Base-by-base conservation (phyloP, 441 rosid genomes). In the Geranium incanum region DNA sequence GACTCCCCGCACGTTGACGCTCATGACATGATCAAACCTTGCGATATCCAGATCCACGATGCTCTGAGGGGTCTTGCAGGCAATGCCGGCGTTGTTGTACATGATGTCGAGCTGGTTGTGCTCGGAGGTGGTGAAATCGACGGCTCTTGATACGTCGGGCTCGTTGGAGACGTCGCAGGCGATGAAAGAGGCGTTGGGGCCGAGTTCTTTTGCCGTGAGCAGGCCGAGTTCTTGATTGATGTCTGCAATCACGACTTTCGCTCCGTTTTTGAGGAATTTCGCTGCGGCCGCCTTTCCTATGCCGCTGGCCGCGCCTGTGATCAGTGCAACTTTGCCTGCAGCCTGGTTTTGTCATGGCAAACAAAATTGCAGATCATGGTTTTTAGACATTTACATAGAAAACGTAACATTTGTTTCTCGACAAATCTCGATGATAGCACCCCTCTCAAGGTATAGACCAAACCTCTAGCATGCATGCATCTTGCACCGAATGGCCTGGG, bases 231-330 rank as follows among this genome's bases (percentile, higher is more conserved):
- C 77, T 0, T 72, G 83, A 74, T 87, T 86, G 71, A 89, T 77
- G 78, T 93, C 97, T 50, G 96, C 95, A 57, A 93, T 80, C 69
- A 93, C 74, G 23, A 93, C 98, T 77, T 80, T 89, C 71, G 97
- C 95, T 52, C 98, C 98, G 64, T 89, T 81, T 59, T 77, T 69
- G 74, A 89, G 76, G 77, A 93, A 93, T 57, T 80, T 85, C n/a
- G 78, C 72, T 4, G 98, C 90, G 2, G 98, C 80, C 28, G 86
- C 96, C 81, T 84, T 88, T 19, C 98, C 98, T 39, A 93, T 85
- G 59, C 97, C 98, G 71, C 86, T 86, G 39, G 97, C 98, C 74
- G 89, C 97, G 75, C 98, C 98, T 8, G 98, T 93, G 67, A 93
- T 87, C 36, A 91, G 72, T 0, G 97, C 98, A 65, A 89, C 86